Percentiles rank a stretch among this genome's conserved stretches.
Evolutionary conservation across 108 stramenopile genomes (phyloP).

Genomic region (Skeletonema menzelii): DNA sequence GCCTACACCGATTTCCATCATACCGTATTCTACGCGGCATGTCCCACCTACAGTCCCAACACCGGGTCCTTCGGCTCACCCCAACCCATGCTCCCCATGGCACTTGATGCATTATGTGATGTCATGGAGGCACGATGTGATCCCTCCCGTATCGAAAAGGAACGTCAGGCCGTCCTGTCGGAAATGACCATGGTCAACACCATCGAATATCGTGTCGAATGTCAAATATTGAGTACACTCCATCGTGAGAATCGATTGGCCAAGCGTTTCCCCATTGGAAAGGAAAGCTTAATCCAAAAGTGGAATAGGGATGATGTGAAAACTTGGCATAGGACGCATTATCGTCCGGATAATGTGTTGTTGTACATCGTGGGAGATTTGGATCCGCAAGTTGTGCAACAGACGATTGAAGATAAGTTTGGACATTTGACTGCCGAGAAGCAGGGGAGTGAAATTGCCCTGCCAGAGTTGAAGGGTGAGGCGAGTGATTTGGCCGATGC

Average conservation of each 20-base stretch:
- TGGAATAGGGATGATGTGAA: slow-evolving; percentile 93
- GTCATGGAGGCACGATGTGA: slow-evolving; percentile 96
- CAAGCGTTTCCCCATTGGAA: slow-evolving; percentile 97
- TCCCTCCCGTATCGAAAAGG: slow-evolving; percentile 93
- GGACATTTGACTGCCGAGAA: slow-evolving; percentile 78
- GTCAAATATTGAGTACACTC: slow-evolving; percentile 93
- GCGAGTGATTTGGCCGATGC: slow-evolving; percentile 76
- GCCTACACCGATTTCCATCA: slow-evolving; percentile 99
- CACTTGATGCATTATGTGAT: slow-evolving; percentile 93
- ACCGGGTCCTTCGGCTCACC: slow-evolving; percentile 26
- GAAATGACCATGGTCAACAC: slow-evolving; percentile 99
- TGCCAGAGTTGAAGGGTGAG: slow-evolving; percentile 71
- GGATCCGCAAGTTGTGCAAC: slow-evolving; percentile 78
- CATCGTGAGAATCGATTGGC: slow-evolving; percentile 96
- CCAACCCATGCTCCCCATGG: slow-evolving; percentile 91
- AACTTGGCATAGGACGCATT: slow-evolving; percentile 96
- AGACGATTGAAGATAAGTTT: slow-evolving; percentile 86
- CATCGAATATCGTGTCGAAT: slow-evolving; percentile 97
- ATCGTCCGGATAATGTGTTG: slow-evolving; percentile 97
- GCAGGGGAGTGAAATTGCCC: slow-evolving; percentile 72
- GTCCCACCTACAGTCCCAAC: slow-evolving; percentile 79
- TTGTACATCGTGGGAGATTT: slow-evolving; percentile 97
- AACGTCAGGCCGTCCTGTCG: slow-evolving; percentile 91
- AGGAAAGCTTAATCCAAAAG: slow-evolving; percentile 88
- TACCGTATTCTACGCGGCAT: slow-evolving; percentile 97